Base-by-base conservation (phyloP, 257 asterid genomes). In the Cordia subcordata region DNA sequence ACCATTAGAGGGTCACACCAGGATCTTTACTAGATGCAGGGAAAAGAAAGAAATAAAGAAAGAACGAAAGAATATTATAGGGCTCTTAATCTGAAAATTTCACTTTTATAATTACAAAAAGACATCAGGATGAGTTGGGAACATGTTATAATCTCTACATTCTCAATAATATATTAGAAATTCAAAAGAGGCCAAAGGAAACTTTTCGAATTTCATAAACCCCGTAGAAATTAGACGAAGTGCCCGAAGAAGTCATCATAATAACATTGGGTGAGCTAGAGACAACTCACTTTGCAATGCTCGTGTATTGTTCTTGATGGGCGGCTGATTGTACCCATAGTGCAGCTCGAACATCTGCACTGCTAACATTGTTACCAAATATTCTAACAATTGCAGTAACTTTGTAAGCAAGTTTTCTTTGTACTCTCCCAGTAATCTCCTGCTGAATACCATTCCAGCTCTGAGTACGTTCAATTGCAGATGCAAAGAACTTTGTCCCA, bases 381-480 rank as follows among this genome's bases (percentile, higher is more conserved):
- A 93, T 62, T 14, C 95, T 79, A 59, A 83, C 91, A 40, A 77
- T 67, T 40, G 95, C 96, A 62, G 72, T 60, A 64, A 83, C 85
- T 71, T 83, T 89, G 13, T 93, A 89, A 47, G 87, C 97, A 55
- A 80, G 81, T 74, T 93, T 93, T 62, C 87, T 68, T 61, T 81
- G 82, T 42, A 80, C 84, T 73, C 85, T 84, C 68, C 85, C 91
- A 0, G 91, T 88, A 74, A 93, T 77, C 54, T 93, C 97, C 77
- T 93, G 99, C 70, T 88, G 97, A 70, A 93, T 86, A 20, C 99
- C 97, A 16, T 93, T 80, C 96, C 95, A 93, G 77, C 13, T 81
- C 64, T 88, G 88, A 37, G 94, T 79, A 23, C 99, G 96, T 61
- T 79, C 83, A 0, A 71, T 74, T 11, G 97, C 88, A 47, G 95